A percentile compares a stretch with the other conserved stretches of the same genome.
These are phyloP conservation scores for Globisporangium spiculum DNA, from an alignment of 352 stramenopile genomes.

Conservation along the genomic window DNA sequence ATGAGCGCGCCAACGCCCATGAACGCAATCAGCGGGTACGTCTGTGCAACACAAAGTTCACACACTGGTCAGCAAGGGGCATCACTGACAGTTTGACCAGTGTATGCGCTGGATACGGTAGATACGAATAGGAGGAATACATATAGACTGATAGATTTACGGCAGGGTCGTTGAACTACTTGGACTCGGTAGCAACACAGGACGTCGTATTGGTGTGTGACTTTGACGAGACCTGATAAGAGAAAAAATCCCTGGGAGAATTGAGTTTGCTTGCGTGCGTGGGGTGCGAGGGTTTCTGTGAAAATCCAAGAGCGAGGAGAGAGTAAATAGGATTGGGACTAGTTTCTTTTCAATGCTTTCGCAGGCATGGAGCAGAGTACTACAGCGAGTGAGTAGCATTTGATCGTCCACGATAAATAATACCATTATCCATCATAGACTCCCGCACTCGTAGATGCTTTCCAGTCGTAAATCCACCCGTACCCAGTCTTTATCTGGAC, in stretches of 20 bases:
- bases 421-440: no score
- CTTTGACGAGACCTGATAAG: background rate
- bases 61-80: no score
- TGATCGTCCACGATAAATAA: no score
- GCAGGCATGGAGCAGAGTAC: no score
- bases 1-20: conserved; percentile 35
- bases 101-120: no score
- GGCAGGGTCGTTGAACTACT: conserved; percentile 39
- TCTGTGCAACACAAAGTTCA: conserved; percentile 21
- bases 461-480: no score
- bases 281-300: background rate
- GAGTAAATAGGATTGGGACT: background rate
- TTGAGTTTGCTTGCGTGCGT: background rate
- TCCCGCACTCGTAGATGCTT: no score
- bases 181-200: conserved; percentile 30
- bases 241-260: background rate
- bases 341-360: background rate
- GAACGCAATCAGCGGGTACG: conserved; percentile 47
- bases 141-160: conserved; percentile 15
- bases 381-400: no score
- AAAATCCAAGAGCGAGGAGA: background rate
- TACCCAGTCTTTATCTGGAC: no score
- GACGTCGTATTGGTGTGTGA: conserved; percentile 27
- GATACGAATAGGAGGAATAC: background rate
- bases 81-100: no score